A percentile compares a stretch with the other conserved stretches of the same genome.
Evolutionary conservation across 805 yeast genomes (phyloP).

Genomic region (Osmozyma mogii): DNA sequence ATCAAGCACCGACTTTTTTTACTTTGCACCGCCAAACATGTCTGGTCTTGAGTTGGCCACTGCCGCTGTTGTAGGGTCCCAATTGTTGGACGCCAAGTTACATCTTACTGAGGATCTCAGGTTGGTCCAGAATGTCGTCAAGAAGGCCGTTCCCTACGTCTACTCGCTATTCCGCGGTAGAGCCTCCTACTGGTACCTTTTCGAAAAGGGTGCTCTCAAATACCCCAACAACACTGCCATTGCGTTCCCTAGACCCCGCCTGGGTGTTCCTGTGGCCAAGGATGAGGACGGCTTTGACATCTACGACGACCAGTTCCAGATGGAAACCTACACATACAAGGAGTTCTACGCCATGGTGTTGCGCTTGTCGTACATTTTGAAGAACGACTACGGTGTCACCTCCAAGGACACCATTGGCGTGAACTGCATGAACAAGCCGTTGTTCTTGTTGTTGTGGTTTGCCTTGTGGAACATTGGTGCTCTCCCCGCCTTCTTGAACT

Average conservation of each 20-base stretch:
- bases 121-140: slow-evolving; percentile 37
- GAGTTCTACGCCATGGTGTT: slow-evolving; percentile 62
- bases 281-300: slow-evolving; percentile 29
- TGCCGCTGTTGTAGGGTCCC: slow-evolving; percentile 37
- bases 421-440: slow-evolving; percentile 75
- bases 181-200: slow-evolving; percentile 62
- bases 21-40: slow-evolving; percentile 12
- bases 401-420: slow-evolving; percentile 65
- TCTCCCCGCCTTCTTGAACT: slow-evolving; percentile 77
- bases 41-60: slow-evolving; percentile 31
- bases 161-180: slow-evolving; percentile 27
- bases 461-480: slow-evolving; percentile 92
- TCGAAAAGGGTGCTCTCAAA: slow-evolving; percentile 47
- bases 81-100: slow-evolving; percentile 40
- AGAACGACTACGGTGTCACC: slow-evolving; percentile 53
- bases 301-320: slow-evolving; percentile 46
- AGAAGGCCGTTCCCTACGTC: slow-evolving; percentile 34
- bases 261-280: slow-evolving; percentile 18
- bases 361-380: slow-evolving; percentile 58
- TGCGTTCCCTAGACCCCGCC: slow-evolving; percentile 47
- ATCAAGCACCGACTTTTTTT: too few relatives aligned
- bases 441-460: slow-evolving; percentile 72
- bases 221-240: slow-evolving; percentile 51
- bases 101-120: slow-evolving; percentile 46
- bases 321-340: slow-evolving; percentile 60